Evolutionary conservation across 2,329 filamentous ascomycete genomes (phyloP).

Genomic region (Ampelomyces quisqualis): DNA sequence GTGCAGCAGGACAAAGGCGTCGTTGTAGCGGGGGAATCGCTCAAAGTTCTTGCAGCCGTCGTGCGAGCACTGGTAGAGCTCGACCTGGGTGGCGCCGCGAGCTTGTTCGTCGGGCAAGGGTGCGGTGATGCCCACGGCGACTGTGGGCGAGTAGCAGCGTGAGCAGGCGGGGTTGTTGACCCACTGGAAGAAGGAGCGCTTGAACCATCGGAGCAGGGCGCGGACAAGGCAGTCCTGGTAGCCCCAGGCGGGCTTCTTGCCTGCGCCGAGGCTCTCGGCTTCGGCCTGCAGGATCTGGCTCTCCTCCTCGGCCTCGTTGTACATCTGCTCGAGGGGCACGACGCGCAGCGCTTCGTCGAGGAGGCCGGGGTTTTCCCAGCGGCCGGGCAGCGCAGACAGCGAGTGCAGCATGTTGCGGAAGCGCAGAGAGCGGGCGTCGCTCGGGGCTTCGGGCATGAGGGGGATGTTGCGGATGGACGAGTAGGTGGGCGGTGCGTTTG

Average conservation of each 20-base stretch:
- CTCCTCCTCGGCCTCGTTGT: slow-evolving; percentile 92
- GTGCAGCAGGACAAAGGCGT: slow-evolving; percentile 89
- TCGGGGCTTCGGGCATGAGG: slow-evolving; percentile 72
- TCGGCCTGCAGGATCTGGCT: slow-evolving; percentile 82
- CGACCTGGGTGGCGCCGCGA: slow-evolving; percentile 81
- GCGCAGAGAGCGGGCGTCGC: slow-evolving; percentile 50
- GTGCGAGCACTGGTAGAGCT: slow-evolving; percentile 84
- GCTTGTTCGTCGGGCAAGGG: slow-evolving; percentile 88
- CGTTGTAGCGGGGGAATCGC: slow-evolving; percentile 89
- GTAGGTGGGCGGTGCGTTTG: slow-evolving; percentile 57
- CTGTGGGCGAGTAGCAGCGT: slow-evolving; percentile 77
- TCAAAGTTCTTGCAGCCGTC: slow-evolving; percentile 74
- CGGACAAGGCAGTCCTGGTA: slow-evolving; percentile 96
- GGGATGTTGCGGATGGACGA: slow-evolving; percentile 64
- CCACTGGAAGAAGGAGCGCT: slow-evolving; percentile 91
- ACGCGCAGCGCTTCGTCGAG: slow-evolving; percentile 86
- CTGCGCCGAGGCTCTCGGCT: slow-evolving; percentile 81
- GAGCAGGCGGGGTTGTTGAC: slow-evolving; percentile 92
- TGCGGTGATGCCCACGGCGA: slow-evolving; percentile 77
- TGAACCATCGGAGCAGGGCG: slow-evolving; percentile 93
- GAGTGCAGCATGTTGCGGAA: slow-evolving; percentile 74
- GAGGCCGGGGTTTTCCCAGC: slow-evolving; percentile 94
- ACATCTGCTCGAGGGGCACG: slow-evolving; percentile 87
- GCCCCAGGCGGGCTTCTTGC: slow-evolving; percentile 83
- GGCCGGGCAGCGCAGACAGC: slow-evolving; percentile 82